Evolutionary conservation across 805 yeast species (phyloP).

Genomic region (Candida tibetensis): DNA sequence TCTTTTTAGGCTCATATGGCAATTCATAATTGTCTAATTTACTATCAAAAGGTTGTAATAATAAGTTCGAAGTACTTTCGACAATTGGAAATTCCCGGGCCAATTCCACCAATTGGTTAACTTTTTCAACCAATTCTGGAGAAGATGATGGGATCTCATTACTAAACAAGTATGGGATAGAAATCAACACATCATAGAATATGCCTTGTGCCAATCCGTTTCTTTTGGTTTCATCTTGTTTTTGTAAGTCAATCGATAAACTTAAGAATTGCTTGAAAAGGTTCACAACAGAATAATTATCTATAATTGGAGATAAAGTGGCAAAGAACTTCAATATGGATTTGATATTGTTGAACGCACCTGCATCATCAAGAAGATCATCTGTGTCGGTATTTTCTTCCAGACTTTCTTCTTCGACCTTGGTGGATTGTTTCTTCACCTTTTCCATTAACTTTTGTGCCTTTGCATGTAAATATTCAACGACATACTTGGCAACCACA

Average conservation of each 20-base stretch:
- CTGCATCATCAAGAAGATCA: conserved; percentile 36
- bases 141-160: conserved; percentile 29
- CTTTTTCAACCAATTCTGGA: conserved; percentile 26
- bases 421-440: conserved; percentile 12
- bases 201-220: conserved; percentile 66
- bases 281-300: conserved; percentile 35
- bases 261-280: conserved; percentile 54
- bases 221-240: conserved; percentile 31
- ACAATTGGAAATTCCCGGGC: conserved; percentile 43
- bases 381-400: conserved; percentile 22
- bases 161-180: conserved; percentile 62
- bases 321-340: conserved; percentile 68
- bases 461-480: conserved; percentile 66
- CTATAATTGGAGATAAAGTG: conserved; percentile 60
- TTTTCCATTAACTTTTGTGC: conserved; percentile 53
- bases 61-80: conserved; percentile 13
- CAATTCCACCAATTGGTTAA: conserved; percentile 45
- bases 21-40: conserved; percentile 28
- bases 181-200: conserved; percentile 56
- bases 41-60: conserved; percentile 39
- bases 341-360: conserved; percentile 70
- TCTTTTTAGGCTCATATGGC: conserved; percentile 52
- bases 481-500: conserved; percentile 62
- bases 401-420: conserved; percentile 5
- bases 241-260: conserved; percentile 57